Evolutionary conservation across 202 grass and related monocot species (phyloP).

Genomic region (Panicum hallii): DNA sequence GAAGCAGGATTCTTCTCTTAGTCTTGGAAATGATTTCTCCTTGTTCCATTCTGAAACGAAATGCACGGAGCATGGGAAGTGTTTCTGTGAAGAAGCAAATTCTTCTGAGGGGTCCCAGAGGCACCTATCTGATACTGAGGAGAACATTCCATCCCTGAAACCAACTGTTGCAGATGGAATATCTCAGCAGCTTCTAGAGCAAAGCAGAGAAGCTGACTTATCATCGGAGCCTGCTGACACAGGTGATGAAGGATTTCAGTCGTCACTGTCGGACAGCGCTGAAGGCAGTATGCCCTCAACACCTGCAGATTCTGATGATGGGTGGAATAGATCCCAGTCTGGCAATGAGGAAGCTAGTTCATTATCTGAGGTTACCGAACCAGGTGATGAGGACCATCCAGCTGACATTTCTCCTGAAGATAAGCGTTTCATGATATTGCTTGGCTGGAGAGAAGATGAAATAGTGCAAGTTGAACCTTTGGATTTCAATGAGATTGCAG

Average conservation of each 20-base stretch:
- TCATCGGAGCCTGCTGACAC: conserved; percentile 50
- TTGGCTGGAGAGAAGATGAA: conserved; percentile 71
- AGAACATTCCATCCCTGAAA: conserved; percentile 43
- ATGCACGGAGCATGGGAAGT: conserved; percentile 50
- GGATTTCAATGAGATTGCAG: conserved; percentile 57
- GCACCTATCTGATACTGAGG: conserved; percentile 58
- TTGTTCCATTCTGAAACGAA: conserved; percentile 28
- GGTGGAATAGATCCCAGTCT: conserved; percentile 53
- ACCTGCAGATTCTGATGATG: conserved; percentile 63
- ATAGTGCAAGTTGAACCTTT: conserved; percentile 54
- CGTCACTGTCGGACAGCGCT: conserved; percentile 37
- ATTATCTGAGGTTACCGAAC: conserved; percentile 55
- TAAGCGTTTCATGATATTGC: conserved; percentile 51
- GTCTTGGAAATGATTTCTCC: conserved; percentile 29
- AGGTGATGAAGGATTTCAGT: conserved; percentile 52
- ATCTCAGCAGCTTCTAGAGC: conserved; percentile 43
- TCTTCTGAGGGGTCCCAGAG: conserved; percentile 53
- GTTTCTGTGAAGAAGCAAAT: conserved; percentile 57
- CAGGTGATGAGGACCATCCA: conserved; percentile 43
- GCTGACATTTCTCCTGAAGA: conserved; percentile 48
- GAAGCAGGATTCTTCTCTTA: conserved; percentile 48
- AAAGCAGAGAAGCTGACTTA: conserved; percentile 34
- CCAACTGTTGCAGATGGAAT: not conserved
- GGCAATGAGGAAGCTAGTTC: conserved; percentile 56
- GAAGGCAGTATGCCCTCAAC: conserved; percentile 52